Conservation (phyloP, 805 yeast genomes). For the Hanseniaspora clermontiae region DNA sequence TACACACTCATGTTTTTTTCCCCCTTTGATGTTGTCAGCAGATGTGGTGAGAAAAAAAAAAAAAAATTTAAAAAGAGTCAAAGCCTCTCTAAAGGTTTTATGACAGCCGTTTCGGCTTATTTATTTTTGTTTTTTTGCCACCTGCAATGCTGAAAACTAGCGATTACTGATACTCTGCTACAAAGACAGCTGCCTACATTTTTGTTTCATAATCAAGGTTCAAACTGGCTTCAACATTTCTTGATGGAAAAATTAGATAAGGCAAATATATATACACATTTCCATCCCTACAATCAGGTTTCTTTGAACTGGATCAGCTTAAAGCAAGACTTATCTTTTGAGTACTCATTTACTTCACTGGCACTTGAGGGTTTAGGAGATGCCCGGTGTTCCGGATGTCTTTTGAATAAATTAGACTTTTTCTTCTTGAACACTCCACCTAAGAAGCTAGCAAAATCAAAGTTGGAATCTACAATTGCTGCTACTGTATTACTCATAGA, state of each 20-base stretch:
- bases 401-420: not conserved
- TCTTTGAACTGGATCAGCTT: not conserved
- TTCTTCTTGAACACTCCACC: constrained; percentile 6
- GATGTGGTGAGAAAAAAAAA: not conserved
- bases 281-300: not conserved
- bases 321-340: not conserved
- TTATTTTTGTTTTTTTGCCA: not conserved
- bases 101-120: not conserved
- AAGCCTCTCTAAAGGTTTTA: not conserved
- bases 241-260: not conserved
- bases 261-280: not conserved
- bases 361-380: not conserved
- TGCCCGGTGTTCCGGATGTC: not conserved
- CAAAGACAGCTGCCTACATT: not conserved
- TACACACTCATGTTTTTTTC: not conserved
- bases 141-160: not conserved
- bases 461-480: constrained; percentile 9
- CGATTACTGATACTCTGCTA: not conserved
- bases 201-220: not conserved
- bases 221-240: too few species aligned
- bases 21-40: not conserved
- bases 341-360: not conserved
- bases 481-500: constrained; percentile 9
- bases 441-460: constrained; percentile 5
- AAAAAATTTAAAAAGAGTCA: not conserved